Evolutionary conservation across 108 stramenopile genomes (phyloP), one percentile per base, ranked within the genome.

Genomic region (Aureococcus anophagefferens): DNA sequence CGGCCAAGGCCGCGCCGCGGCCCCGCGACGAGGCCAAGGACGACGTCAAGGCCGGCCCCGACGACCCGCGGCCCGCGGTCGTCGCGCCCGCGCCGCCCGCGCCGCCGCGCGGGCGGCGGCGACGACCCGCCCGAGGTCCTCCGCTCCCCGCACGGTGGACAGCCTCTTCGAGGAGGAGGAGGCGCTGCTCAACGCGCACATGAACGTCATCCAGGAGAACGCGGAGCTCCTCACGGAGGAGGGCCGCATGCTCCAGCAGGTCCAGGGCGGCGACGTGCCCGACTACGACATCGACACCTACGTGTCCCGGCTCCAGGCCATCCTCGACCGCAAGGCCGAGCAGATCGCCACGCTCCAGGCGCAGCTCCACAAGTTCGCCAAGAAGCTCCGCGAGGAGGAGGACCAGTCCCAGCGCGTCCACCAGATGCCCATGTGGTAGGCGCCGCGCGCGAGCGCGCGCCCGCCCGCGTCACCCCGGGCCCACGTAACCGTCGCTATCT

Each of bases 181-280:
- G 71, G 81, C 86, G 11, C 79, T 99, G n/a, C 81, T 98, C 75
- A 93, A 93, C 67, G 44, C 87, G 66, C 98, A 99, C 85, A 96
- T 99, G 94, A 79, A 71, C 66, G 79, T 78, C 15, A 86, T 88
- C 16, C 84, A 94, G 72, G 90, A 91, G 51, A 94, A 93, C 68
- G 98, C 98, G 9, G 94, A 98, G 69, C 80, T 96, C 65, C 75
- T 94, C 4, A 94, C 94, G 16, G 90, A 94, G 68, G 98, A 99
- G 75, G 95, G 94, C 17, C 73, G 17, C 14, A 51, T 99, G 64
- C 80, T 99, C 66, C 88, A 90, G 68, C 69, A 68, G 46, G 84
- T 96, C 25, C 93, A 97, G 74, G 86, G 89, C 62, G 87, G 91
- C 31, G 83, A 82, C 64, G 87, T 88, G 15, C 74, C 74, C n/a